Conservation (phyloP, 331 rosid species). For the Ulmus americana region DNA sequence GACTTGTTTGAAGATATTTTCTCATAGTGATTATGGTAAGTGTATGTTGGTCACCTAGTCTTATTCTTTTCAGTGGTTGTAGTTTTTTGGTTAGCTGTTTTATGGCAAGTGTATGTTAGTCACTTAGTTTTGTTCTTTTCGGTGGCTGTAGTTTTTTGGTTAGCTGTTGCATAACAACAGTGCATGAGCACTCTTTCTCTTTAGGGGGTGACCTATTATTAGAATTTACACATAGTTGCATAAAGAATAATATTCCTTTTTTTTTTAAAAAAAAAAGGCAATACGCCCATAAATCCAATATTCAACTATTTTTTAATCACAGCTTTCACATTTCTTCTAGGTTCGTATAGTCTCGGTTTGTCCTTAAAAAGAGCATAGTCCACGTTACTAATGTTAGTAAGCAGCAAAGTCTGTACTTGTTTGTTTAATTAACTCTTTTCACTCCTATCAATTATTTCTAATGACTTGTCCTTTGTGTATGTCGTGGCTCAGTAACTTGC, state of each 20-base stretch:
- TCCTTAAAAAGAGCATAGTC: background rate
- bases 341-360: background rate
- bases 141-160: background rate
- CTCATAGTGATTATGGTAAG: slow-evolving; percentile 95
- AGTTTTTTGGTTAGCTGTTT: slow-evolving; percentile 15
- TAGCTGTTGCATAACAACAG: slow-evolving; percentile 5
- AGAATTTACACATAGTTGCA: background rate
- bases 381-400: background rate
- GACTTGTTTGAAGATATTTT: slow-evolving; percentile 74
- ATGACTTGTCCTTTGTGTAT: slow-evolving; percentile 32
- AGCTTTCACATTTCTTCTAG: slow-evolving; percentile 4
- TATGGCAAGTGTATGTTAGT: slow-evolving; percentile 54
- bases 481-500: slow-evolving; percentile 83
- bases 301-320: background rate
- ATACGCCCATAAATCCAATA: background rate
- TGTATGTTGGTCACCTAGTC: slow-evolving; percentile 7
- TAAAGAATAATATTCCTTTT: background rate
- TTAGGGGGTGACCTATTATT: background rate
- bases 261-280: too few relatives aligned
- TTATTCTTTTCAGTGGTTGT: slow-evolving; percentile 7
- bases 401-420: background rate
- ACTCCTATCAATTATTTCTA: slow-evolving; percentile 25
- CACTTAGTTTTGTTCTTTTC: slow-evolving; percentile 7
- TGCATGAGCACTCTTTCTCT: background rate
- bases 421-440: background rate